Evolutionary conservation across 441 rosid species (phyloP).

Genomic region (Viola pubescens): DNA sequence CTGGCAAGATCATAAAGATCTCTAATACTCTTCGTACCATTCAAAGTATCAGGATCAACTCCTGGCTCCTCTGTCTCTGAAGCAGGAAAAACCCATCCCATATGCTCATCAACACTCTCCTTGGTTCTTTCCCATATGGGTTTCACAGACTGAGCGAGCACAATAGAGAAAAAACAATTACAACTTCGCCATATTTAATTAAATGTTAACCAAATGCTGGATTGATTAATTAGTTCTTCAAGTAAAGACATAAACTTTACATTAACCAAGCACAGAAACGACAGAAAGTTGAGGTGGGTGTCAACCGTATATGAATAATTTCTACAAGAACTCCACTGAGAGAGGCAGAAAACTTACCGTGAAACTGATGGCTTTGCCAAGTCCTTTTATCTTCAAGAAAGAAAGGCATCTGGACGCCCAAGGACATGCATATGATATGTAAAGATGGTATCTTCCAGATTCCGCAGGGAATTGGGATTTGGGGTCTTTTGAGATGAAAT

Average conservation of each 20-base stretch:
- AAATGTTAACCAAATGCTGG: too few species aligned
- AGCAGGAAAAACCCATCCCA: slow-evolving; percentile 83
- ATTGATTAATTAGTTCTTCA: too few species aligned
- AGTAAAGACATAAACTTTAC: too few species aligned
- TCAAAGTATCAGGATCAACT: slow-evolving; percentile 62
- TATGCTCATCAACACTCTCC: slow-evolving; percentile 62
- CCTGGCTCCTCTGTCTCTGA: slow-evolving; percentile 56
- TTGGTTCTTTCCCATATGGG: slow-evolving; percentile 87
- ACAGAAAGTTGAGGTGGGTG: not conserved
- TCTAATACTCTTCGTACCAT: slow-evolving; percentile 63
- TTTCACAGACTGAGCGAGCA: slow-evolving; percentile 50
- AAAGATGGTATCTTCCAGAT: slow-evolving; percentile 86
- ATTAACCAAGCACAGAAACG: not conserved
- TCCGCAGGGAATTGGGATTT: slow-evolving; percentile 70
- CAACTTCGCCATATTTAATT: not conserved
- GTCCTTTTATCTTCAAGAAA: slow-evolving; percentile 74
- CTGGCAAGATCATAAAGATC: slow-evolving; percentile 75
- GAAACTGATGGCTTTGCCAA: slow-evolving; percentile 62
- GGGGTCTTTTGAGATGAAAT: slow-evolving; percentile 49
- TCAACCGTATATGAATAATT: too few species aligned
- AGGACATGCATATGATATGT: slow-evolving; percentile 92
- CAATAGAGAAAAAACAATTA: slow-evolving; percentile 9
- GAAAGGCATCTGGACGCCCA: slow-evolving; percentile 92
- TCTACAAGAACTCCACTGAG: not conserved
- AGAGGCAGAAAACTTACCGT: slow-evolving; percentile 33